These are phyloP conservation scores for Teunomyces stri DNA, from an alignment of 805 yeast genomes.

Conservation along the genomic window DNA sequence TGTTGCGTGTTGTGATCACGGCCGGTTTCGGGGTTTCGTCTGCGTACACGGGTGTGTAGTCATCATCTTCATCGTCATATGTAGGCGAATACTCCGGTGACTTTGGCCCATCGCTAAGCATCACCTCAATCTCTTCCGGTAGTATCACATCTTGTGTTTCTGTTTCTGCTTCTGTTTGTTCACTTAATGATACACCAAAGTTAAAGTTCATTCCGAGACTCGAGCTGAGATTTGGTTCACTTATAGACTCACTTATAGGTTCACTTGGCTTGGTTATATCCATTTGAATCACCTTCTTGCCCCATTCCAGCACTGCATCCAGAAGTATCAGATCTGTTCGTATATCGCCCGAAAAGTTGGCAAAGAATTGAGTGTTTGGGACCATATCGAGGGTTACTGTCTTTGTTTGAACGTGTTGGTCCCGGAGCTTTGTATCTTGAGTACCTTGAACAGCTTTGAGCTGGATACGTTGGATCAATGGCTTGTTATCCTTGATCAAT, in stretches of 20 bases:
- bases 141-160: slow-evolving; percentile 2
- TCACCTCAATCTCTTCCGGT: slow-evolving; percentile 1
- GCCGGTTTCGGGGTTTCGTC: background rate
- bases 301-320: slow-evolving; percentile 17
- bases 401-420: slow-evolving; percentile 5
- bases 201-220: slow-evolving; percentile 24
- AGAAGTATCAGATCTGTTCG: slow-evolving; percentile 11
- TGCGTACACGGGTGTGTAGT: slow-evolving; percentile 11
- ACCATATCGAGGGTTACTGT: slow-evolving; percentile 13
- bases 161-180: background rate
- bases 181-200: background rate
- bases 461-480: slow-evolving; percentile 5
- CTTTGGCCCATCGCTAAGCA: background rate
- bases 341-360: slow-evolving; percentile 11
- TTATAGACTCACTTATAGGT: too few species aligned
- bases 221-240: slow-evolving; percentile 4
- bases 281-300: slow-evolving; percentile 14
- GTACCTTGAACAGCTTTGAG: too few species aligned
- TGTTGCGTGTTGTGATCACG: background rate
- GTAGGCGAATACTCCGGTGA: background rate
- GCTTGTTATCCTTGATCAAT: slow-evolving; percentile 10
- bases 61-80: slow-evolving; percentile 5
- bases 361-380: slow-evolving; percentile 15
- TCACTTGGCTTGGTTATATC: too few species aligned
- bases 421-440: too few species aligned